Conservation (phyloP, 108 stramenopile species). For the Nitzschia inconspicua region DNA sequence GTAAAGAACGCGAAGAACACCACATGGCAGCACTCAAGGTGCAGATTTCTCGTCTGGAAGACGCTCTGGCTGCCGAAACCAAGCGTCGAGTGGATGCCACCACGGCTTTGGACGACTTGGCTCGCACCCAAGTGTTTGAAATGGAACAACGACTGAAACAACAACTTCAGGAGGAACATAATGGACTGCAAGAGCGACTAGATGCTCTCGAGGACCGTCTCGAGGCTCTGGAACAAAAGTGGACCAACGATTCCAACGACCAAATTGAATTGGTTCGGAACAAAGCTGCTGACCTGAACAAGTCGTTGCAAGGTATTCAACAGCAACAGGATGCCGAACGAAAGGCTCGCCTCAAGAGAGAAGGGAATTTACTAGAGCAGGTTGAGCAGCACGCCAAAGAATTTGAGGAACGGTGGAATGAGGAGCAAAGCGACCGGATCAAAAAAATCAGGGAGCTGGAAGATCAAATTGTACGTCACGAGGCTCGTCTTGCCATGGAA, state of each 20-base stretch:
- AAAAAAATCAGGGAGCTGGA: slow-evolving; percentile 58
- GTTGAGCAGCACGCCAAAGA: slow-evolving; percentile 80
- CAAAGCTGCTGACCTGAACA: slow-evolving; percentile 48
- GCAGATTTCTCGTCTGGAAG: slow-evolving; percentile 61
- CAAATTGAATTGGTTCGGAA: slow-evolving; percentile 45
- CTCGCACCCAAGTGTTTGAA: slow-evolving; percentile 55
- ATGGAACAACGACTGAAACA: slow-evolving; percentile 58
- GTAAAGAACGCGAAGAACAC: slow-evolving; percentile 79
- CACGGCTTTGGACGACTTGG: slow-evolving; percentile 50
- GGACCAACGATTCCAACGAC: slow-evolving; percentile 47
- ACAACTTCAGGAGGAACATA: slow-evolving; percentile 52
- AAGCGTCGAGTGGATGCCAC: slow-evolving; percentile 81
- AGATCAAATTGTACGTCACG: slow-evolving; percentile 54
- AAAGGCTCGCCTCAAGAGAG: slow-evolving; percentile 69
- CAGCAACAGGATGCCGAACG: slow-evolving; percentile 80
- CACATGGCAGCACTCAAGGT: slow-evolving; percentile 75
- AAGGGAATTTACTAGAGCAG: slow-evolving; percentile 86
- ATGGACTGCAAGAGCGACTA: slow-evolving; percentile 44
- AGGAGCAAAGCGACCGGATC: slow-evolving; percentile 72
- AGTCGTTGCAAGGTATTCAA: slow-evolving; percentile 49
- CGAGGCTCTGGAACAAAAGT: slow-evolving; percentile 51
- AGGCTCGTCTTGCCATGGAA: slow-evolving; percentile 52
- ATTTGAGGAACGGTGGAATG: slow-evolving; percentile 55
- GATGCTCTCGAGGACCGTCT: slow-evolving; percentile 48
- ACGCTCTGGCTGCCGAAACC: slow-evolving; percentile 67